Conservation (phyloP, 148 eudicot species). For the Spergularia marina region DNA sequence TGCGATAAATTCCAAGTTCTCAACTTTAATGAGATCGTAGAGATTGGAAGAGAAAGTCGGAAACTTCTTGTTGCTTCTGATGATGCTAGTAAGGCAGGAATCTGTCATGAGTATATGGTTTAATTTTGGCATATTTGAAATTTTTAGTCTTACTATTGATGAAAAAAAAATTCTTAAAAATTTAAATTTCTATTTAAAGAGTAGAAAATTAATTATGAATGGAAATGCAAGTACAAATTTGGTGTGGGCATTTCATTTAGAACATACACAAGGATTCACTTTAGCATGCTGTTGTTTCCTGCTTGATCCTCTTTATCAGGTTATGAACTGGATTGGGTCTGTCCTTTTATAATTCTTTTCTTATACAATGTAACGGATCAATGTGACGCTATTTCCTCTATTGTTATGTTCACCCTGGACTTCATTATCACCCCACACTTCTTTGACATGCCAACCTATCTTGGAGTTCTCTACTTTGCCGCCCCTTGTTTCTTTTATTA, state of each 20-base stretch:
- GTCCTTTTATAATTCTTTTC: too few species aligned
- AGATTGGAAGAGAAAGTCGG: conserved; percentile 70
- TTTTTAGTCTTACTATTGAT: background rate
- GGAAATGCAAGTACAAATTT: background rate
- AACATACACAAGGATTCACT: conserved; percentile 6
- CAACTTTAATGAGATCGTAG: conserved; percentile 63
- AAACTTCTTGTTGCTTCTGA: conserved; percentile 46
- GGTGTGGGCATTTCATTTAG: background rate
- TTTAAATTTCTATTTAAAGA: background rate
- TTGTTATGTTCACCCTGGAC: background rate
- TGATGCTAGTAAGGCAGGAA: conserved; percentile 70
- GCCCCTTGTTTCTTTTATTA: too few species aligned
- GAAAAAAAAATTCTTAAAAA: background rate
- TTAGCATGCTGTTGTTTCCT: background rate
- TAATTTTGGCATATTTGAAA: conserved; percentile 4
- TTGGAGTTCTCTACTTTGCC: too few species aligned
- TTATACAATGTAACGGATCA: background rate
- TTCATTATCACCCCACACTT: background rate
- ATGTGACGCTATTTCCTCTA: background rate
- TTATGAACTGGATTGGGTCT: too few species aligned
- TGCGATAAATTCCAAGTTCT: conserved; percentile 45
- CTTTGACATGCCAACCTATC: background rate
- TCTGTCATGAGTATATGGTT: conserved; percentile 8
- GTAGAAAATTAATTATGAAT: background rate
- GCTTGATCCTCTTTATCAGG: background rate